Conservation (phyloP, 1,284 basidiomycete genomes). For the Tilletia caries region DNA sequence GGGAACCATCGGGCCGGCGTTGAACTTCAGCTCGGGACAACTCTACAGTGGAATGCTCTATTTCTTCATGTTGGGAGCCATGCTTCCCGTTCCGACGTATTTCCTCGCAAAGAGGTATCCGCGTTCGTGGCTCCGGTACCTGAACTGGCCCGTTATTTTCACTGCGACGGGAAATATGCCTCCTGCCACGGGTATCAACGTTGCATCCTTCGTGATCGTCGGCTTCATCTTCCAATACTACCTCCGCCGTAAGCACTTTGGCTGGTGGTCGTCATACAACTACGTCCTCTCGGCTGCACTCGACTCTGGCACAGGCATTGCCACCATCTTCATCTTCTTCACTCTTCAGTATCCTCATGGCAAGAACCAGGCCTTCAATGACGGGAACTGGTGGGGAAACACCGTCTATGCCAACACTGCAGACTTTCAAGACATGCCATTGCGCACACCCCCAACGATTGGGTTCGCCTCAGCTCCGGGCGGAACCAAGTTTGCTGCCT, state of each 20-base stretch:
- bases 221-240: constrained; percentile 57
- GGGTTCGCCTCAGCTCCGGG: constrained; percentile 6
- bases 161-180: constrained; percentile 39
- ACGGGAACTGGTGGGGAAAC: constrained; percentile 46
- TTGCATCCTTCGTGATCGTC: constrained; percentile 54
- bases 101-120: constrained; percentile 26
- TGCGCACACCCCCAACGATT: background rate
- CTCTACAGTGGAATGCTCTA: constrained; percentile 37
- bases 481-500: constrained; percentile 8
- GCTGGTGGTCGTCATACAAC: constrained; percentile 38
- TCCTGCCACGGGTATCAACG: constrained; percentile 52
- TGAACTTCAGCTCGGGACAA: constrained; percentile 29
- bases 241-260: constrained; percentile 42
- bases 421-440: constrained; percentile 27
- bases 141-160: constrained; percentile 43
- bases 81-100: constrained; percentile 37
- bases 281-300: constrained; percentile 25
- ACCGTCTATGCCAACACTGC: constrained; percentile 39
- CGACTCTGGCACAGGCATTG: constrained; percentile 17
- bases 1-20: constrained; percentile 57
- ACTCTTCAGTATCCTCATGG: constrained; percentile 28
- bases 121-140: constrained; percentile 24
- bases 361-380: constrained; percentile 44
- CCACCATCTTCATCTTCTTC: constrained; percentile 23
- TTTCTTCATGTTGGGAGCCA: constrained; percentile 41